These are phyloP conservation scores for Fusarium chaquense DNA, from an alignment of 2,329 filamentous ascomycete genomes.

Conservation along the genomic window DNA sequence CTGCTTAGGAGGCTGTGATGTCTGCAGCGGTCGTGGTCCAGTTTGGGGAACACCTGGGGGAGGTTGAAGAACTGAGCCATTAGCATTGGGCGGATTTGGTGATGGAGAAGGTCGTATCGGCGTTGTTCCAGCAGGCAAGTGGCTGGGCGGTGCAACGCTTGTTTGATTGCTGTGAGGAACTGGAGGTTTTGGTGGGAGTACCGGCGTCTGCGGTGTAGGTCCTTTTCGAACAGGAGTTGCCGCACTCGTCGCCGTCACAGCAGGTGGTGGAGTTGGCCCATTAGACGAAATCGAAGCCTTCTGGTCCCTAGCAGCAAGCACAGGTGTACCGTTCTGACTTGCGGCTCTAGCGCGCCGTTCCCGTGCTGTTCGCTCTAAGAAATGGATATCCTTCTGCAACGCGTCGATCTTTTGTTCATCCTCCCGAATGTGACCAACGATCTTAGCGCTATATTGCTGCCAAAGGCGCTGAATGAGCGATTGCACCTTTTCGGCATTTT, in stretches of 20 bases:
- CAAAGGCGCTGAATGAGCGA: constrained; percentile 80
- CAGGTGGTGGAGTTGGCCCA: constrained; percentile 43
- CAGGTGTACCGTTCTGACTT: constrained; percentile 51
- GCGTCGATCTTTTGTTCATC: constrained; percentile 77
- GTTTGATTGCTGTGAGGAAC: constrained; percentile 40
- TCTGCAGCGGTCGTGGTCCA: constrained; percentile 50
- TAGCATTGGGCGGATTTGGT: constrained; percentile 49
- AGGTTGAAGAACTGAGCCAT: constrained; percentile 54
- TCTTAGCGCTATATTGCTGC: constrained; percentile 75
- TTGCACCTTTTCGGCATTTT: constrained; percentile 76
- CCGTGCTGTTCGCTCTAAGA: constrained; percentile 68
- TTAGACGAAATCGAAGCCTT: constrained; percentile 46
- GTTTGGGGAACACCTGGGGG: constrained; percentile 52
- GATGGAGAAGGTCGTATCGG: constrained; percentile 48
- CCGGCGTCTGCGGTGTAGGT: constrained; percentile 51
- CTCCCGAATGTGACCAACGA: constrained; percentile 76
- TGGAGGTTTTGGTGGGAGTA: constrained; percentile 53
- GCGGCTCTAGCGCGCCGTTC: constrained; percentile 54
- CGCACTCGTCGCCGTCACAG: constrained; percentile 32
- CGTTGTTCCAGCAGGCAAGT: constrained; percentile 47
- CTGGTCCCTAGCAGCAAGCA: constrained; percentile 51
- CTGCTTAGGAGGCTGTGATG: constrained; percentile 50
- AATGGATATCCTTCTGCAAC: constrained; percentile 75
- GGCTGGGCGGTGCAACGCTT: constrained; percentile 47
- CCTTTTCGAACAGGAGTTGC: constrained; percentile 46